These are phyloP conservation scores for Leccinum pachyderme DNA, from an alignment of 1,284 basidiomycete genomes.

Conservation along the genomic window DNA sequence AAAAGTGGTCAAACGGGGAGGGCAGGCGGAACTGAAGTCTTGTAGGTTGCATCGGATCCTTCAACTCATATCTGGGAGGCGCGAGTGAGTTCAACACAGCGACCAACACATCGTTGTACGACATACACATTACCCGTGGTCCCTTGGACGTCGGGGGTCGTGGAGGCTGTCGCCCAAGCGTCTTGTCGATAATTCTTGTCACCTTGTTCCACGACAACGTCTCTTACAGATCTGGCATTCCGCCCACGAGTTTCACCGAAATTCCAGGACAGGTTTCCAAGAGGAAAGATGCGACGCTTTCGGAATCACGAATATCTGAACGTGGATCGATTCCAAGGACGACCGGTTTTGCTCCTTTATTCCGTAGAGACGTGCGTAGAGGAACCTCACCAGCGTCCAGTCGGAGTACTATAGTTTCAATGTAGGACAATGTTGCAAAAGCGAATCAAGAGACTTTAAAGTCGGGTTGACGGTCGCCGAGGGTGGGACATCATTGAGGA, in stretches of 20 bases:
- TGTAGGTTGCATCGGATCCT: not conserved
- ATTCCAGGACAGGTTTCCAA: slow-evolving; percentile 15
- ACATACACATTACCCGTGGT: slow-evolving; percentile 21
- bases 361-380: not conserved
- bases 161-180: slow-evolving; percentile 11
- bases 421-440: slow-evolving; percentile 18
- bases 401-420: slow-evolving; percentile 17
- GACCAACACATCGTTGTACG: not conserved
- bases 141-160: slow-evolving; percentile 1
- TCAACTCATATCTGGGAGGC: not conserved
- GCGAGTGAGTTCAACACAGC: not conserved
- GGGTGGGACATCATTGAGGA: slow-evolving; percentile 19
- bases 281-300: slow-evolving; percentile 18
- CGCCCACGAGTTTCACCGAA: slow-evolving; percentile 5
- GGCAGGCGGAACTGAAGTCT: not conserved
- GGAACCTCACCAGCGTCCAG: slow-evolving; percentile 22
- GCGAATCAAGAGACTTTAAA: slow-evolving; percentile 10
- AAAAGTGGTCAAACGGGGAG: not conserved
- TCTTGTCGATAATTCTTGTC: slow-evolving; percentile 11
- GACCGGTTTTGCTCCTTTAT: slow-evolving; percentile 1
- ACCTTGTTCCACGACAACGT: slow-evolving; percentile 22
- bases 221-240: slow-evolving; percentile 15
- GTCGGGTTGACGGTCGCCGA: slow-evolving; percentile 17
- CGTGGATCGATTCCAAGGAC: slow-evolving; percentile 13
- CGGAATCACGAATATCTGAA: slow-evolving; percentile 23